Percentiles rank a stretch among this genome's conserved stretches.
Evolutionary conservation across 352 stramenopile species (phyloP).

Genomic region (Phytophthora aleatoria): DNA sequence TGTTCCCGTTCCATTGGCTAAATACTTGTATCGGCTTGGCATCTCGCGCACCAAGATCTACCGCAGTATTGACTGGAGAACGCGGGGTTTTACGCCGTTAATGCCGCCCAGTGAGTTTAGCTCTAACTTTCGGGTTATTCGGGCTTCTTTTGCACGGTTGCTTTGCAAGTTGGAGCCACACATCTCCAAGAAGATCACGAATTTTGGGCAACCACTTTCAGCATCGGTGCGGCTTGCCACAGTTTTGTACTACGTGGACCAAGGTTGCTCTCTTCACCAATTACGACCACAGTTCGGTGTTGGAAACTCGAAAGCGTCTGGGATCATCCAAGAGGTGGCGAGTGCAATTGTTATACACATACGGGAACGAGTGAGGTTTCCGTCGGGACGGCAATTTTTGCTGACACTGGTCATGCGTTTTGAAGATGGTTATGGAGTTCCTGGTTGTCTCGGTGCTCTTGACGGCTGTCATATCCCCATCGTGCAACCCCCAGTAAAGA

Average conservation of each 20-base stretch:
- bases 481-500: slow-evolving; percentile 1
- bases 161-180: slow-evolving; percentile 10
- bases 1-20: too few species aligned
- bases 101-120: neutral
- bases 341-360: neutral
- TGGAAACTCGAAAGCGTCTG: slow-evolving; percentile 3
- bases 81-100: neutral
- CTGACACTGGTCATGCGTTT: slow-evolving; percentile 4
- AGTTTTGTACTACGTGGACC: neutral
- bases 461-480: slow-evolving; percentile 4
- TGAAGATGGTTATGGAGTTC: slow-evolving; percentile 6
- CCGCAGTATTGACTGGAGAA: neutral
- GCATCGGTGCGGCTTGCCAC: neutral
- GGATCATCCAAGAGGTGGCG: neutral
- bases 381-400: neutral
- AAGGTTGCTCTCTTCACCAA: slow-evolving; percentile 5
- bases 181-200: slow-evolving; percentile 4
- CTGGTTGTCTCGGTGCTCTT: neutral
- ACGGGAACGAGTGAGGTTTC: neutral
- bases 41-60: neutral
- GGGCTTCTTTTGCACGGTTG: neutral
- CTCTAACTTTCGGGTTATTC: neutral
- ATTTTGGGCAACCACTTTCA: neutral
- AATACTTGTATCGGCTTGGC: too few species aligned
- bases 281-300: slow-evolving; percentile 7